Evolutionary conservation across 371 early-diverging fungal genomes (phyloP).

Genomic region (Lichtheimia hyalospora): DNA sequence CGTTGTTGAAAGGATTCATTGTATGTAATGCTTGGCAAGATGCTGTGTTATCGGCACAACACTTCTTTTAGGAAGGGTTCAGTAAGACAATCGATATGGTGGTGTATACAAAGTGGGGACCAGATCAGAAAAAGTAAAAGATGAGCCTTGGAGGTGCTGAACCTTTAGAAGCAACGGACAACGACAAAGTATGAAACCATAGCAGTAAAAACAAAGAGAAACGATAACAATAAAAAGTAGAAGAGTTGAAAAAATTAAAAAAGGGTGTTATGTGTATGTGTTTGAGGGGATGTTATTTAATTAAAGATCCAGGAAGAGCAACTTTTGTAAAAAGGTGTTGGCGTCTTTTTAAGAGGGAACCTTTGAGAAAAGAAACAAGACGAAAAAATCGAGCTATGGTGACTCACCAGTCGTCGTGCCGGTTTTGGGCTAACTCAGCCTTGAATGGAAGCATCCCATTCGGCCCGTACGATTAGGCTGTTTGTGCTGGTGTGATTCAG

Average conservation of each 20-base stretch:
- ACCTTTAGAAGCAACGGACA: not conserved
- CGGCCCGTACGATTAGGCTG: too few relatives aligned
- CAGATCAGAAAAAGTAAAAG: not conserved
- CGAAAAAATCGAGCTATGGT: not conserved
- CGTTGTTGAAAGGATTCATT: constrained; percentile 3
- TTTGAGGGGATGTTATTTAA: too few relatives aligned
- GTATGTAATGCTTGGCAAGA: not conserved
- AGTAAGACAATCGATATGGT: not conserved
- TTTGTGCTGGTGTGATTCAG: too few relatives aligned
- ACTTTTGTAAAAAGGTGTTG: too few relatives aligned
- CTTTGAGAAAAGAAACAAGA: too few relatives aligned
- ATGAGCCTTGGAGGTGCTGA: not conserved
- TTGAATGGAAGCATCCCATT: too few relatives aligned
- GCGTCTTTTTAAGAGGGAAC: too few relatives aligned
- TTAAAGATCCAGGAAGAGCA: too few relatives aligned
- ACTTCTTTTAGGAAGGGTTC: constrained; percentile 1
- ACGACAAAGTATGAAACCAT: not conserved
- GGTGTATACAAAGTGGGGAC: not conserved
- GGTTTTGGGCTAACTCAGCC: too few relatives aligned
- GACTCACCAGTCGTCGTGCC: not conserved
- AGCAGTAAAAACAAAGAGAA: constrained; percentile 1
- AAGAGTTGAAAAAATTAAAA: too few relatives aligned
- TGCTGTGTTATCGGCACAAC: not conserved
- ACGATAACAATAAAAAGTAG: not conserved
- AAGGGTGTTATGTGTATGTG: too few relatives aligned